These are phyloP conservation scores for Colletotrichum tanaceti DNA, from an alignment of 2,329 filamentous ascomycete species.

Conservation along the genomic window DNA sequence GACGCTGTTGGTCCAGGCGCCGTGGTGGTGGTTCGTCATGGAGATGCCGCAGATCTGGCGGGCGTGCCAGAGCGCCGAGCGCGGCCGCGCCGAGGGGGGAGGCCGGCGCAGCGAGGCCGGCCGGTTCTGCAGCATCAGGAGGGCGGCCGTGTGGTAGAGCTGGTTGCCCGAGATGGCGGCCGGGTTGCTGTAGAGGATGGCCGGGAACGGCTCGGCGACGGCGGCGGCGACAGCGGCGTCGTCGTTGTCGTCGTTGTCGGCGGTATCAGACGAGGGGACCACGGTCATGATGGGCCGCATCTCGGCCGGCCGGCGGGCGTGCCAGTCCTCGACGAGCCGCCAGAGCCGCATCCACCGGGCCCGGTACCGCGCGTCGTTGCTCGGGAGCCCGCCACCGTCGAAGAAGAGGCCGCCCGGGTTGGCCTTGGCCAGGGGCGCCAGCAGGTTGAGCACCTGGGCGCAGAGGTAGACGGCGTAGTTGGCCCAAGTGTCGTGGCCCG, in stretches of 20 bases:
- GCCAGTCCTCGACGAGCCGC: conserved; percentile 63
- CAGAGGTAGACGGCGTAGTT: conserved; percentile 70
- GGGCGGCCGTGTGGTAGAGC: conserved; percentile 66
- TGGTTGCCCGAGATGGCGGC: conserved; percentile 68
- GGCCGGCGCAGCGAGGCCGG: conserved; percentile 48
- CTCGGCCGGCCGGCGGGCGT: conserved; percentile 57
- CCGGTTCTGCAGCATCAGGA: conserved; percentile 61
- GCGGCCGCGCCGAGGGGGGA: conserved; percentile 40
- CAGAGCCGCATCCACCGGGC: conserved; percentile 61
- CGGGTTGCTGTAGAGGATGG: conserved; percentile 64
- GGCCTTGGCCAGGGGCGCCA: conserved; percentile 49
- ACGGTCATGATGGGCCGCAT: conserved; percentile 59
- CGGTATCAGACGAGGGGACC: conserved; percentile 22
- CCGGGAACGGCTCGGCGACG: conserved; percentile 59
- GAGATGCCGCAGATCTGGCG: conserved; percentile 68
- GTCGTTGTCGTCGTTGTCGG: no score
- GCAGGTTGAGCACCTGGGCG: conserved; percentile 60
- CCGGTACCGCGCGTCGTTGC: conserved; percentile 26
- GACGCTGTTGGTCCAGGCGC: conserved; percentile 67
- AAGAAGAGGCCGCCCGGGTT: conserved; percentile 56
- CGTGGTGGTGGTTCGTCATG: conserved; percentile 65
- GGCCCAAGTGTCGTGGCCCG: conserved; percentile 64
- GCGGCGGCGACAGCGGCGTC: no score
- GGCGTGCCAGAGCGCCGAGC: conserved; percentile 66
- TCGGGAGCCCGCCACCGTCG: conserved; percentile 22